These are phyloP conservation scores for Sicyos edulis DNA, from an alignment of 306 rosid genomes.

Conservation along the genomic window DNA sequence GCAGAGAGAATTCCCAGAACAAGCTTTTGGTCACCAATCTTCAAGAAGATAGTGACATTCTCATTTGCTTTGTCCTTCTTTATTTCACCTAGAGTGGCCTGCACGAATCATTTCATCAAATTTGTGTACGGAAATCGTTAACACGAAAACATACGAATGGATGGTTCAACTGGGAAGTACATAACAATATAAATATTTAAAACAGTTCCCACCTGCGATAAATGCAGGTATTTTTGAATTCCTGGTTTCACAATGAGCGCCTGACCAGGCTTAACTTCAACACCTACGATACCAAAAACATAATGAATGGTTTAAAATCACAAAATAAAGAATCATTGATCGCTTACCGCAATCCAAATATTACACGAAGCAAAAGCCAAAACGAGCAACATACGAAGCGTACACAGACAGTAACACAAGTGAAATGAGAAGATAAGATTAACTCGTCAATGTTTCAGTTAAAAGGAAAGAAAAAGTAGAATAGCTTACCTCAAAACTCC, in stretches of 20 bases:
- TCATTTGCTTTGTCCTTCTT: slow-evolving; percentile 46
- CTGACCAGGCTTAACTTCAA: slow-evolving; percentile 83
- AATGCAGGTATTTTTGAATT: slow-evolving; percentile 36
- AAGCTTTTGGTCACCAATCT: slow-evolving; percentile 50
- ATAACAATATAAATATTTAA: background rate
- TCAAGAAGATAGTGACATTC: slow-evolving; percentile 35
- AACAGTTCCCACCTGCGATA: slow-evolving; percentile 60
- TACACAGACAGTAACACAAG: background rate
- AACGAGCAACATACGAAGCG: no score
- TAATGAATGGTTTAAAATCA: background rate
- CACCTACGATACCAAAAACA: slow-evolving; percentile 34
- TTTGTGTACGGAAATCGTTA: background rate
- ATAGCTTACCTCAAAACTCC: slow-evolving; percentile 82
- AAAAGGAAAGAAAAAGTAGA: background rate
- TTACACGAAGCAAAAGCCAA: background rate
- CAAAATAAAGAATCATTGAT: background rate
- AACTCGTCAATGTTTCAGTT: background rate
- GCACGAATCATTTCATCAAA: background rate
- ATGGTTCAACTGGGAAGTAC: background rate
- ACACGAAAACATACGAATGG: background rate
- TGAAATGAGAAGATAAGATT: background rate
- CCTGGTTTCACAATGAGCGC: slow-evolving; percentile 38
- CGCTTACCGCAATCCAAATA: background rate
- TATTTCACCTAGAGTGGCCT: slow-evolving; percentile 75
- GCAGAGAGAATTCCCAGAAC: slow-evolving; percentile 59